Evolutionary conservation across 768 basidiomycete genomes (phyloP).

Genomic region (Pisolithus tinctorius): DNA sequence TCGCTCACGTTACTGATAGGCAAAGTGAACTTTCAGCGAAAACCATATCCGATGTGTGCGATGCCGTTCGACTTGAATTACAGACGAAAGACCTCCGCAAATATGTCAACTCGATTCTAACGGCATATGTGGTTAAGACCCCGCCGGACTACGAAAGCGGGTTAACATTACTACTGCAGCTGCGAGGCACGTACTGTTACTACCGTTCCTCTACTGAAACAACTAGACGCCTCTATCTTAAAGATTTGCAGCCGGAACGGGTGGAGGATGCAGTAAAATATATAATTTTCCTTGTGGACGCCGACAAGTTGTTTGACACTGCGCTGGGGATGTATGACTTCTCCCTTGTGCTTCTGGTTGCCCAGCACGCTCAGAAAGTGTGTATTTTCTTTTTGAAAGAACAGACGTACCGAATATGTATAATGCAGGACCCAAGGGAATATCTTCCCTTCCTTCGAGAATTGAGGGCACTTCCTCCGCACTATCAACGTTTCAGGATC

Average conservation of each 20-base stretch:
- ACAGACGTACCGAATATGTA: background rate
- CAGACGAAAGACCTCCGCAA: slow-evolving; percentile 64
- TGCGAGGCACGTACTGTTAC: slow-evolving; percentile 54
- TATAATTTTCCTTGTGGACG: slow-evolving; percentile 95
- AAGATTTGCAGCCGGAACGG: slow-evolving; percentile 50
- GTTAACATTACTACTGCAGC: slow-evolving; percentile 60
- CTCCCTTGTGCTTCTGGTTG: slow-evolving; percentile 89
- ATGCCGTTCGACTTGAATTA: slow-evolving; percentile 64
- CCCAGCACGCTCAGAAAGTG: slow-evolving; percentile 97
- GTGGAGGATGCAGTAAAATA: slow-evolving; percentile 98
- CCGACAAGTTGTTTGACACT: slow-evolving; percentile 84
- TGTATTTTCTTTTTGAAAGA: background rate
- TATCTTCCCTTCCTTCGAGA: slow-evolving; percentile 96
- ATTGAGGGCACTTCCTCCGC: slow-evolving; percentile 62
- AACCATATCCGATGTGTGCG: slow-evolving; percentile 64
- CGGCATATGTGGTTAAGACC: slow-evolving; percentile 85
- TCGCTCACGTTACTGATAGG: slow-evolving; percentile 30
- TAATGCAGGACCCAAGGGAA: slow-evolving; percentile 83
- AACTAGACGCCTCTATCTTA: background rate
- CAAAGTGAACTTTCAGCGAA: slow-evolving; percentile 53
- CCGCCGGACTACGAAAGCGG: slow-evolving; percentile 90
- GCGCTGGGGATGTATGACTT: slow-evolving; percentile 99
- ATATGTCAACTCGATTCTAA: slow-evolving; percentile 88
- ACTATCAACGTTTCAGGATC: slow-evolving; percentile 85
- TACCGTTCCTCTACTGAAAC: background rate